These are phyloP conservation scores for Jaltomata sinuosa DNA, from an alignment of 257 asterid species.

Conservation along the genomic window DNA sequence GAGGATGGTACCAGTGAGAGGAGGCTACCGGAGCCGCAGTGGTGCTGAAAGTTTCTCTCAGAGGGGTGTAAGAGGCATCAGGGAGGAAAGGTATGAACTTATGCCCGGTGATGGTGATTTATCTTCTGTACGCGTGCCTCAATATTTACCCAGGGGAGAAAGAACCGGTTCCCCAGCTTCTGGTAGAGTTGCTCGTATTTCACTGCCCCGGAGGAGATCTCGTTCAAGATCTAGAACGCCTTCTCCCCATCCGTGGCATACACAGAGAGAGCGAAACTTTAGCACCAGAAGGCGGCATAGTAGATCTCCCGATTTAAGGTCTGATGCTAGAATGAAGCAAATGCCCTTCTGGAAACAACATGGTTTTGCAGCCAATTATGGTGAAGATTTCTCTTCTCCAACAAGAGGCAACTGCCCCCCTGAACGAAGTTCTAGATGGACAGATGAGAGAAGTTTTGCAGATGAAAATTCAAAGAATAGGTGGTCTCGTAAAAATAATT, in stretches of 20 bases:
- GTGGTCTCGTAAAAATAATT: conserved; percentile 34
- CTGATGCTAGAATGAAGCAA: conserved; percentile 47
- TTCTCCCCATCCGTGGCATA: conserved; percentile 65
- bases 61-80: conserved; percentile 30
- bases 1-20: conserved; percentile 23
- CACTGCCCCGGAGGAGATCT: conserved; percentile 37
- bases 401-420: conserved; percentile 47
- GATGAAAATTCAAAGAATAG: conserved; percentile 34
- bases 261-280: conserved; percentile 36
- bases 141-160: conserved; percentile 40
- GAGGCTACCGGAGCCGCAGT: conserved; percentile 30
- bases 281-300: conserved; percentile 39
- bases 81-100: conserved; percentile 31
- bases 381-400: conserved; percentile 41
- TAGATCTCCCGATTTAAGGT: conserved; percentile 64
- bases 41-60: conserved; percentile 32
- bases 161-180: conserved; percentile 36
- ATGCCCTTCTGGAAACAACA: conserved; percentile 35
- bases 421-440: conserved; percentile 35
- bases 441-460: conserved; percentile 29
- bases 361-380: conserved; percentile 36
- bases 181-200: conserved; percentile 26
- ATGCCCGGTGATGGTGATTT: conserved; percentile 26
- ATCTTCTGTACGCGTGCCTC: conserved; percentile 28
- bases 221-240: conserved; percentile 77